phyloP scores from a whole-genome alignment of 352 stramenopile genomes.

The Globisporangium carolinianum region DNA sequence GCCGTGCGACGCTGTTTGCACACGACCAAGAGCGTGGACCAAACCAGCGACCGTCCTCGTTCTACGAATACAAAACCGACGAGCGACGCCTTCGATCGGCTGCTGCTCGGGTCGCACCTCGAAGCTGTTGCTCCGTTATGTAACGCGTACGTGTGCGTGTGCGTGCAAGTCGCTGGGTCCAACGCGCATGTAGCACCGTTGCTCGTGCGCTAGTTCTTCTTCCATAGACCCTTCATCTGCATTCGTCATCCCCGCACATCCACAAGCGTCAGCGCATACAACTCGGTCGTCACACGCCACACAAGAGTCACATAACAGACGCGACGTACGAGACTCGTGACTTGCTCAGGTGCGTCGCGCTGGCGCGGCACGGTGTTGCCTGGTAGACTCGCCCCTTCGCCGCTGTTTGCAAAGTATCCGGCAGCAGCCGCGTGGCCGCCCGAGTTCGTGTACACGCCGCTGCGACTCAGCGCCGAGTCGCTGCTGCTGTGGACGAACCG shows the following conservation, averaged over 20 bases:
- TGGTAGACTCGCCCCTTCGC: constrained; percentile 21
- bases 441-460: constrained; percentile 8
- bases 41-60: too few relatives aligned
- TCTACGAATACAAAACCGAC: too few relatives aligned
- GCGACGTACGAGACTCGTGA: constrained; percentile 36
- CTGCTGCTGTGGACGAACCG: constrained; percentile 9
- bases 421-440: not conserved
- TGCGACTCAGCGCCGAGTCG: constrained; percentile 12
- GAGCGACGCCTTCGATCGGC: too few relatives aligned
- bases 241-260: not conserved
- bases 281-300: not conserved
- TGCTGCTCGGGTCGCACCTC: too few relatives aligned
- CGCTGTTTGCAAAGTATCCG: constrained; percentile 20
- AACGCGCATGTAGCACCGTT: too few relatives aligned
- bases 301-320: not conserved
- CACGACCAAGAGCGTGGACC: too few relatives aligned
- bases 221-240: constrained; percentile 81
- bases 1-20: too few relatives aligned
- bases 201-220: constrained; percentile 52
- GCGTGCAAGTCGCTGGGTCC: too few relatives aligned
- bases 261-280: not conserved
- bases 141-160: too few relatives aligned
- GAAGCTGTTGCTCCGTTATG: too few relatives aligned
- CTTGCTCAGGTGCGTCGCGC: constrained; percentile 33
- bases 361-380: constrained; percentile 19